These are phyloP conservation scores for Protomyces lactucae-debilis DNA, from an alignment of 1,139 yeast species.

Conservation along the genomic window DNA sequence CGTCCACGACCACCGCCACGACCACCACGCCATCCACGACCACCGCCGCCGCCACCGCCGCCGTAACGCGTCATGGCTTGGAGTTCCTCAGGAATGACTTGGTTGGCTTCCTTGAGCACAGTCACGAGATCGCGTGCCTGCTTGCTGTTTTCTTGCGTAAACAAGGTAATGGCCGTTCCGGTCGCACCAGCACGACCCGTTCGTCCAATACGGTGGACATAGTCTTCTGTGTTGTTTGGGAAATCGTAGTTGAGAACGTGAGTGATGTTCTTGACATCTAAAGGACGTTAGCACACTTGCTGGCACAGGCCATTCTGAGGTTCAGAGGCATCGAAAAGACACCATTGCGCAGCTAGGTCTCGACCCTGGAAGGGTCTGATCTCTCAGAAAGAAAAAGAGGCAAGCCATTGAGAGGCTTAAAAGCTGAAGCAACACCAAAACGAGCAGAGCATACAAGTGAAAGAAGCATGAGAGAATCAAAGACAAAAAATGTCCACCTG, in stretches of 20 bases:
- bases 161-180: conserved; percentile 94
- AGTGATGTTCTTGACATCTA: conserved; percentile 95
- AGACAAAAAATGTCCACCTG: no score
- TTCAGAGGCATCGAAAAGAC: no score
- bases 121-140: conserved; percentile 87
- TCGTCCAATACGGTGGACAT: conserved; percentile 94
- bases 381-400: no score
- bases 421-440: no score
- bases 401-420: no score
- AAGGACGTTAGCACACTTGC: conserved; percentile 4
- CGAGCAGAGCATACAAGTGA: no score
- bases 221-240: conserved; percentile 97
- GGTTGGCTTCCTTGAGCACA: conserved; percentile 93
- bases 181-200: conserved; percentile 97
- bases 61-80: conserved; percentile 45
- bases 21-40: conserved; percentile 51
- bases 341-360: no score
- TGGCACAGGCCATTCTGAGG: no score
- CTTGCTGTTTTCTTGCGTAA: conserved; percentile 80
- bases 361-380: no score
- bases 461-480: no score
- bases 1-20: conserved; percentile 55
- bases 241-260: conserved; percentile 90
- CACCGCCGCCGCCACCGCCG: conserved; percentile 47
- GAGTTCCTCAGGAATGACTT: conserved; percentile 59